phyloP scores from a whole-genome alignment of 2,329 filamentous ascomycete genomes.

The Exserohilum rostratum region DNA sequence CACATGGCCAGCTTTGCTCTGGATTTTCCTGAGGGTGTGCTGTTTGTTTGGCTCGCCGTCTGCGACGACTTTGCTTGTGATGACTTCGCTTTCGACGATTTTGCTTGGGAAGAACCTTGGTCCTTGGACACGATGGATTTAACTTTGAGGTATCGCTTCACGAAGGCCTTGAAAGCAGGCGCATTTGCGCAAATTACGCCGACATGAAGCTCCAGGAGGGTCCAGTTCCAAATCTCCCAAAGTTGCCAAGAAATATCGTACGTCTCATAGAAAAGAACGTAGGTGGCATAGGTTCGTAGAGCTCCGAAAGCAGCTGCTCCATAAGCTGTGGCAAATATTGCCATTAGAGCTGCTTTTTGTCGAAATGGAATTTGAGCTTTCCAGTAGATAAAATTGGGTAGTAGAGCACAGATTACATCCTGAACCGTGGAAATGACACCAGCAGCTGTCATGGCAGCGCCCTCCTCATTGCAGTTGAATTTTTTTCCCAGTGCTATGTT shows the following conservation, averaged over 20 bases:
- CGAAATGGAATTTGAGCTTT: conserved; percentile 28
- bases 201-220: conserved; percentile 31
- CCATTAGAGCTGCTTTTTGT: conserved; percentile 30
- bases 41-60: neutral
- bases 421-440: conserved; percentile 25
- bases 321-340: conserved; percentile 31
- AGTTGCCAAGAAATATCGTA: conserved; percentile 33
- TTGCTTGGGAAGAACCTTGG: neutral
- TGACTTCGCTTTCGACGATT: neutral
- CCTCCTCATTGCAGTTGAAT: conserved; percentile 33
- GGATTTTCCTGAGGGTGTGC: neutral
- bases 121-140: neutral
- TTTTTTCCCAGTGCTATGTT: conserved; percentile 18
- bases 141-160: conserved; percentile 15
- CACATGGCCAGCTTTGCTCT: neutral
- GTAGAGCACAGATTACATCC: conserved; percentile 27
- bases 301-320: conserved; percentile 19
- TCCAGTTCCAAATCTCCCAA: conserved; percentile 19
- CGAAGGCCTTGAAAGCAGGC: conserved; percentile 32
- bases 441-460: conserved; percentile 25
- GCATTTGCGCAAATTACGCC: conserved; percentile 33
- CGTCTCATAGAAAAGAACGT: conserved; percentile 29
- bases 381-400: conserved; percentile 33
- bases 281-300: conserved; percentile 21
- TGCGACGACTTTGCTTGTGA: neutral